Base-by-base conservation (phyloP, 2,329 filamentous ascomycete species). In the Verticillium zaregamsianum region DNA sequence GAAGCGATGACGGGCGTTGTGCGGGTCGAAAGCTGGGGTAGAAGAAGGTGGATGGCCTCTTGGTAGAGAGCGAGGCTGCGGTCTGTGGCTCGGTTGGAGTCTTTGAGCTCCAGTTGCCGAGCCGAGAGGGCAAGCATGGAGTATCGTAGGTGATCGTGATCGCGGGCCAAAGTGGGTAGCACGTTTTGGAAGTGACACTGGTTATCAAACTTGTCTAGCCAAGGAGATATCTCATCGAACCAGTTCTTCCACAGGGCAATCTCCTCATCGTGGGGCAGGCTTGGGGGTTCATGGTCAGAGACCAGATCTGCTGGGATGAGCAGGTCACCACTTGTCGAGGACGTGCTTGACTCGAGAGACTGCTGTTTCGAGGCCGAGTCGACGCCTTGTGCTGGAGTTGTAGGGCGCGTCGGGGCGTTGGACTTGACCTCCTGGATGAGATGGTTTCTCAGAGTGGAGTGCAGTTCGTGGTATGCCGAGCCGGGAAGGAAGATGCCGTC, bases 191-290 rank as follows among this genome's bases (percentile, higher is more conserved):
- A 84, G 32, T 81, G 76, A 1, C 76, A 72, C 57, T 80, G 72
- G 33, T 75, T 74, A 65, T 84, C 82, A 59, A 85, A 83, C 71
- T 82, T 84, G 62, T 85, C 82, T 1, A 84, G 76, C 80, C 76
- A 78, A 0, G 75, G 76, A 2, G 77, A 74, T 49, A 79, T 71
- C 35, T 79, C 76, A 28, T 76, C 71, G 58, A 79, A 72, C 70
- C 76, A 79, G 58, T 77, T 78, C 59, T 72, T 75, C 77, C 76
- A 79, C 1, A 79, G 64, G 1, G 61, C 59, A 37, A 70, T 73
- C 56, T 76, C 74, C 52, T 76, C 70, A 1, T 72, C 66, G 5
- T 69, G 65, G 0, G 72, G 60, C 7, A 65, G 35, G 12, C 32
- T 54, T 8, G 64, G 62, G n/a, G 62, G 60, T 23, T 64, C 64